A percentile compares a stretch with the other conserved stretches of the same genome.
Conservation (phyloP, 2,329 filamentous ascomycete species). For the Erysiphe pisi region DNA sequence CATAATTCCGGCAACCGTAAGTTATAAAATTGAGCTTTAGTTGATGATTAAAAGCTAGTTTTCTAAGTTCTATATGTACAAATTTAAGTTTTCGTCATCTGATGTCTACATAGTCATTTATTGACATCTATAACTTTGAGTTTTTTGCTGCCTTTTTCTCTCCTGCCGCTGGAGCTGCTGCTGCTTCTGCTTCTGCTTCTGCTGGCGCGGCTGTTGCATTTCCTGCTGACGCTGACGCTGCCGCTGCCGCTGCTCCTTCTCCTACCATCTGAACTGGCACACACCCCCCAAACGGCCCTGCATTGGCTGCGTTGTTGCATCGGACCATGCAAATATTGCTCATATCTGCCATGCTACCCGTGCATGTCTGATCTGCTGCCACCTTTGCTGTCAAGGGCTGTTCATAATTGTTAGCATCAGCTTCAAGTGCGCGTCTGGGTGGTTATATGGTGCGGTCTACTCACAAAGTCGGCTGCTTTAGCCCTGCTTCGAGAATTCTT, state of each 20-base stretch:
- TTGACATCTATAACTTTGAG: too few relatives aligned
- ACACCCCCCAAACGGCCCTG: conserved; percentile 53
- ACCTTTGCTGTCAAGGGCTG: conserved; percentile 12
- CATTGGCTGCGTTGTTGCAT: conserved; percentile 46
- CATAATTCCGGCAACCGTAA: too few relatives aligned
- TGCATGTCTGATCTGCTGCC: conserved; percentile 46
- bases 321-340: conserved; percentile 52
- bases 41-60: too few relatives aligned
- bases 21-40: too few relatives aligned
- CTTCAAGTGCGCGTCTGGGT: conserved; percentile 27
- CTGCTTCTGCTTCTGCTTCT: not conserved
- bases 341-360: conserved; percentile 49
- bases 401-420: conserved; percentile 50
- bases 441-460: conserved; percentile 39
- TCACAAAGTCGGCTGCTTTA: conserved; percentile 50
- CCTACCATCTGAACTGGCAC: conserved; percentile 45
- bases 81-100: too few relatives aligned
- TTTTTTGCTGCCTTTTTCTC: not conserved
- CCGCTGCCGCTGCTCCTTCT: not conserved
- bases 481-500: conserved; percentile 40
- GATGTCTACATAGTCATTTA: too few relatives aligned
- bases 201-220: not conserved
- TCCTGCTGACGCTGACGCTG: not conserved
- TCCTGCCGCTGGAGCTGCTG: not conserved
- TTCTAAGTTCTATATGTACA: too few relatives aligned